These are phyloP conservation scores for Penicillium samsonianum DNA, from an alignment of 495 filamentous ascomycete genomes.

Conservation along the genomic window DNA sequence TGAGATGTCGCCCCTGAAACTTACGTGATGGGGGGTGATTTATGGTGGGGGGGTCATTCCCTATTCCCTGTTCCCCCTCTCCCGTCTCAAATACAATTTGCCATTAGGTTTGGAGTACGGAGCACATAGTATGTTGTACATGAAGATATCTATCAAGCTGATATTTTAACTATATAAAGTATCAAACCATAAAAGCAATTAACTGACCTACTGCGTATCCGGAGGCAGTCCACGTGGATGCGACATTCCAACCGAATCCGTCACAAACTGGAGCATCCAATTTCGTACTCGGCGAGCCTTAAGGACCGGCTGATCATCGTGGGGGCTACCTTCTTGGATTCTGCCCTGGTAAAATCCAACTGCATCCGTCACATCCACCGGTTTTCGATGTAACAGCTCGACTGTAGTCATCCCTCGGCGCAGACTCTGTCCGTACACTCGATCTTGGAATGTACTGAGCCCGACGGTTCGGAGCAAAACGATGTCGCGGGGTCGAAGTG, in stretches of 20 bases:
- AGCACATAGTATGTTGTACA: not conserved
- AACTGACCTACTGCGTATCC: constrained; percentile 46
- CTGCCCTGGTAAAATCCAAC: constrained; percentile 37
- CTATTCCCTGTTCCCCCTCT: not conserved
- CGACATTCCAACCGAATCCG: constrained; percentile 39
- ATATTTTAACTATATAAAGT: not conserved
- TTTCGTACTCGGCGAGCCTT: constrained; percentile 69
- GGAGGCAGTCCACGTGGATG: constrained; percentile 46
- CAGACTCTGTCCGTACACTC: constrained; percentile 77
- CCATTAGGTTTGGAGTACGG: not conserved
- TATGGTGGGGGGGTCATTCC: constrained; percentile 9
- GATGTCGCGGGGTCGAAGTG: constrained; percentile 68
- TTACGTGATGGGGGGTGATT: not conserved
- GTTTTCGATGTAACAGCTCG: constrained; percentile 61
- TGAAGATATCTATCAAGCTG: not conserved
- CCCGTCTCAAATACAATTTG: not conserved
- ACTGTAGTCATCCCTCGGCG: constrained; percentile 69
- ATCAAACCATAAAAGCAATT: not conserved
- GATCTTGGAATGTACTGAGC: constrained; percentile 67
- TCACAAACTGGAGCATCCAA: constrained; percentile 75
- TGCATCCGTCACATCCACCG: constrained; percentile 42
- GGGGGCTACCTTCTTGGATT: constrained; percentile 20
- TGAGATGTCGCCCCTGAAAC: constrained; percentile 24
- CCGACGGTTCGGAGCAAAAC: constrained; percentile 75
- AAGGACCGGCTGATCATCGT: constrained; percentile 52